Evolutionary conservation across 2,329 filamentous ascomycete genomes (phyloP).

Genomic region (Pseudocercospora musae): DNA sequence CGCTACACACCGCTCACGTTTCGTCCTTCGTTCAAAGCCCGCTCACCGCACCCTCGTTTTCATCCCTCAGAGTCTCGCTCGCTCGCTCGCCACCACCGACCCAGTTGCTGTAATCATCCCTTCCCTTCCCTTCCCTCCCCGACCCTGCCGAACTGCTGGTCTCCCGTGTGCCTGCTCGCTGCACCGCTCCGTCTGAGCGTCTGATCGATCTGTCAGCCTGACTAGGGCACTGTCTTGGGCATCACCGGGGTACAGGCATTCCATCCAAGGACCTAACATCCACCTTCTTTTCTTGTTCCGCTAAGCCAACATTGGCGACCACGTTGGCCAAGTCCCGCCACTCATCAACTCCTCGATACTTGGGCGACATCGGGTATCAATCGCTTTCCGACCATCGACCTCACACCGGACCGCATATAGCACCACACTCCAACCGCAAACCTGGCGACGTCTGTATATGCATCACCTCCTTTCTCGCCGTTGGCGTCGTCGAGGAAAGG

Average conservation of each 20-base stretch:
- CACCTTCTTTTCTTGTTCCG: slow-evolving; percentile 14
- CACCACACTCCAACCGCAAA: slow-evolving; percentile 18
- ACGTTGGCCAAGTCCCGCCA: slow-evolving; percentile 8
- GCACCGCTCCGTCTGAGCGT: background rate
- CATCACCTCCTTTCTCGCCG: slow-evolving; percentile 33
- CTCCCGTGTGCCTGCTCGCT: background rate
- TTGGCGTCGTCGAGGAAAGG: slow-evolving; percentile 29
- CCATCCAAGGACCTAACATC: slow-evolving; percentile 20
- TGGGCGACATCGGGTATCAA: slow-evolving; percentile 3
- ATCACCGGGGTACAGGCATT: slow-evolving; percentile 23
- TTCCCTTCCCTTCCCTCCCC: no score
- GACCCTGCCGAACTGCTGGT: slow-evolving; percentile 4
- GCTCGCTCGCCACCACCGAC: background rate
- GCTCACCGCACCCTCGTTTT: slow-evolving; percentile 21
- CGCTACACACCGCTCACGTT: slow-evolving; percentile 17
- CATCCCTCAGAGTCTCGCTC: background rate
- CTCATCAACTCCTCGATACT: slow-evolving; percentile 2
- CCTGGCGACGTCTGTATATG: slow-evolving; percentile 32
- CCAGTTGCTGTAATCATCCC: background rate
- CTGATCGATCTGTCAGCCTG: slow-evolving; percentile 19
- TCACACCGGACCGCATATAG: background rate
- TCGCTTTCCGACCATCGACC: background rate
- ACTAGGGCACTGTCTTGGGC: slow-evolving; percentile 25
- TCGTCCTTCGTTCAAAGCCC: slow-evolving; percentile 25
- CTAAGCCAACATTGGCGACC: slow-evolving; percentile 14